Evolutionary conservation across 352 stramenopile genomes (phyloP).

Genomic region (Globisporangium takayamanum): DNA sequence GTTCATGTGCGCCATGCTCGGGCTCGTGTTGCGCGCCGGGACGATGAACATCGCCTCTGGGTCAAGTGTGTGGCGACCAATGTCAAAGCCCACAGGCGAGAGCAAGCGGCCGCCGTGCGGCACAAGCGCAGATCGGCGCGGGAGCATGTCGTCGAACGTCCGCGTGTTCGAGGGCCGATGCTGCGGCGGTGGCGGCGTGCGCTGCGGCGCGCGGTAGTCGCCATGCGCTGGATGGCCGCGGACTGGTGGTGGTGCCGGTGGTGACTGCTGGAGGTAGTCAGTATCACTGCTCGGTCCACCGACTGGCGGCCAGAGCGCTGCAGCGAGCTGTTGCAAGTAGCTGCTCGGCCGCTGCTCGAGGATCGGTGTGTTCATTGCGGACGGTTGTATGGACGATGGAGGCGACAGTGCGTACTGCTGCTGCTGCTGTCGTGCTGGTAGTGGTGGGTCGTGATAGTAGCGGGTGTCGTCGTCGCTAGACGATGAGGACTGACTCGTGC

Average conservation of each 20-base stretch:
- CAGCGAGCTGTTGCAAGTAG: no score
- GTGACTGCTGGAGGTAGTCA: not conserved
- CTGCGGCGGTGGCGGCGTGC: conserved; percentile 3
- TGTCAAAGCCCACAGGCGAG: conserved; percentile 11
- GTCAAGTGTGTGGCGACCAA: conserved; percentile 23
- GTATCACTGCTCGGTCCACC: not conserved
- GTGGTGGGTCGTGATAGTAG: not conserved
- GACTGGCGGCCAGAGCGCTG: not conserved
- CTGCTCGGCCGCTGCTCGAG: not conserved
- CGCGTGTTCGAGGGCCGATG: no score
- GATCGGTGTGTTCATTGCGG: not conserved
- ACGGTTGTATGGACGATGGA: not conserved
- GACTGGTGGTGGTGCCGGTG: not conserved
- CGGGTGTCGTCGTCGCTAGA: conserved; percentile 1
- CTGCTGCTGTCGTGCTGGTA: not conserved
- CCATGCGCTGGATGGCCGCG: not conserved
- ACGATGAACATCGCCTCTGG: conserved; percentile 12
- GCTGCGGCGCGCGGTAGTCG: not conserved
- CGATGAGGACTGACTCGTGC: not conserved
- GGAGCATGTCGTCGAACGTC: conserved; percentile 23
- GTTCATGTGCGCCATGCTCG: conserved; percentile 26
- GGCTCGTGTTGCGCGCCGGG: conserved; percentile 16
- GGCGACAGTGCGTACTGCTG: not conserved
- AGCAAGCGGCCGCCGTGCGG: conserved; percentile 13
- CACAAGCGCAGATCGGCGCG: conserved; percentile 24